A percentile compares a stretch with the other conserved stretches of the same genome.
Conservation (phyloP, 2,329 filamentous ascomycete species). For the Verticillium alfalfae region DNA sequence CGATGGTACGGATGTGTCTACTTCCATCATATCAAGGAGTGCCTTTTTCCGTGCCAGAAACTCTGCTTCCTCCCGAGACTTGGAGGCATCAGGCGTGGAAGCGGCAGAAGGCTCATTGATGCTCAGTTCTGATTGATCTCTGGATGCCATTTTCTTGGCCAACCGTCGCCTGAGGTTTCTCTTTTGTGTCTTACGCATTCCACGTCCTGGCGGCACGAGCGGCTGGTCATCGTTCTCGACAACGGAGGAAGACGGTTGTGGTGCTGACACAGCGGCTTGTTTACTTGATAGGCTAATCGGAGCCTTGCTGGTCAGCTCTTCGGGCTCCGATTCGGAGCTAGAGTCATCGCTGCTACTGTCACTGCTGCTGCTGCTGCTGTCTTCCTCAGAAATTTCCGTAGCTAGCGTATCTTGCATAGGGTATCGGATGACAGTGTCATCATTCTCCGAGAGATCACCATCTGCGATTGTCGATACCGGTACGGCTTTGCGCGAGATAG, state of each 20-base stretch:
- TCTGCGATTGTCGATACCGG: not conserved
- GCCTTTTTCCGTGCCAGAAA: constrained; percentile 33
- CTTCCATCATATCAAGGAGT: constrained; percentile 21
- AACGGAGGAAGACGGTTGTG: not conserved
- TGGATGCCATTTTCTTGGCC: constrained; percentile 17
- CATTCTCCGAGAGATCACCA: not conserved
- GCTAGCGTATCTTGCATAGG: not conserved
- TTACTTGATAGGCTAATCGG: not conserved
- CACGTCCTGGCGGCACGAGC: constrained; percentile 24
- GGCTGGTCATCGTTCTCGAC: constrained; percentile 3
- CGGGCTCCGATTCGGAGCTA: constrained; percentile 22
- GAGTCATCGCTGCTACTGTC: constrained; percentile 12
- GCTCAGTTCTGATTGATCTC: not conserved
- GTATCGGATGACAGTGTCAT: not conserved
- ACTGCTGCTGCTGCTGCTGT: constrained; percentile 1
- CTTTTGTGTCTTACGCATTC: constrained; percentile 39
- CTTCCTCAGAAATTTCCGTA: not conserved
- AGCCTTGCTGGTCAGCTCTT: constrained; percentile 29
- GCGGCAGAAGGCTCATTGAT: not conserved
- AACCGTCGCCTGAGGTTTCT: constrained; percentile 45
- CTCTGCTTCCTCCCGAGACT: constrained; percentile 15
- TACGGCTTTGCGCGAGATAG: not conserved
- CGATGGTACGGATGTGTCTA: not conserved
- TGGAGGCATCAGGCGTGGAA: not conserved
- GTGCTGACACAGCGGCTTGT: constrained; percentile 1